These are phyloP conservation scores for Coleophoma eucalyptorum DNA, from an alignment of 2,329 filamentous ascomycete species.

Conservation along the genomic window DNA sequence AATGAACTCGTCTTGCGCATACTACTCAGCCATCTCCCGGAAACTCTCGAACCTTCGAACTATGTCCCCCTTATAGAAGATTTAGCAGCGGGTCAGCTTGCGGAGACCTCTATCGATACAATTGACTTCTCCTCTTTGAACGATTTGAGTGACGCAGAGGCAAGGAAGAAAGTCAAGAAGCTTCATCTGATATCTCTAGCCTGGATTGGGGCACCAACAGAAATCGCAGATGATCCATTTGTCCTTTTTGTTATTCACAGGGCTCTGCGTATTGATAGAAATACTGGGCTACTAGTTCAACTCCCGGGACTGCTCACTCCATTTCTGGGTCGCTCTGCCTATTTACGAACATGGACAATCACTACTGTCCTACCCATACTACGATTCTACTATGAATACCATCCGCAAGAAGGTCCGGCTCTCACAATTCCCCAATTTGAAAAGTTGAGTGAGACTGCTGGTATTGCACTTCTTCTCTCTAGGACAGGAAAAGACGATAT, in stretches of 20 bases:
- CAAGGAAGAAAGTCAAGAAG: slow-evolving; percentile 58
- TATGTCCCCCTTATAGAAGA: slow-evolving; percentile 61
- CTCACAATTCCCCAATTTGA: slow-evolving; percentile 62
- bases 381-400: slow-evolving; percentile 67
- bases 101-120: slow-evolving; percentile 31
- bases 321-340: slow-evolving; percentile 59
- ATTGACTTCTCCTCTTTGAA: slow-evolving; percentile 55
- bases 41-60: slow-evolving; percentile 57
- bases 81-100: slow-evolving; percentile 31
- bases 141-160: slow-evolving; percentile 57
- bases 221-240: slow-evolving; percentile 50
- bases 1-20: slow-evolving; percentile 67
- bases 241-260: slow-evolving; percentile 65
- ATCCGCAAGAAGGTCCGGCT: slow-evolving; percentile 39
- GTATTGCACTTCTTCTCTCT: slow-evolving; percentile 58
- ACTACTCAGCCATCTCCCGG: slow-evolving; percentile 73
- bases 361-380: slow-evolving; percentile 66
- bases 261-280: slow-evolving; percentile 64
- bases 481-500: slow-evolving; percentile 41
- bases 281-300: slow-evolving; percentile 68
- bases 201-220: slow-evolving; percentile 41
- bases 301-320: slow-evolving; percentile 64
- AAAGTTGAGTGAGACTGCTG: slow-evolving; percentile 51
- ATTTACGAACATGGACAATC: slow-evolving; percentile 64
- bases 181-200: slow-evolving; percentile 58